Conservation (phyloP, 2,329 filamentous ascomycete species). For the Lecanicillium sp. region DNA sequence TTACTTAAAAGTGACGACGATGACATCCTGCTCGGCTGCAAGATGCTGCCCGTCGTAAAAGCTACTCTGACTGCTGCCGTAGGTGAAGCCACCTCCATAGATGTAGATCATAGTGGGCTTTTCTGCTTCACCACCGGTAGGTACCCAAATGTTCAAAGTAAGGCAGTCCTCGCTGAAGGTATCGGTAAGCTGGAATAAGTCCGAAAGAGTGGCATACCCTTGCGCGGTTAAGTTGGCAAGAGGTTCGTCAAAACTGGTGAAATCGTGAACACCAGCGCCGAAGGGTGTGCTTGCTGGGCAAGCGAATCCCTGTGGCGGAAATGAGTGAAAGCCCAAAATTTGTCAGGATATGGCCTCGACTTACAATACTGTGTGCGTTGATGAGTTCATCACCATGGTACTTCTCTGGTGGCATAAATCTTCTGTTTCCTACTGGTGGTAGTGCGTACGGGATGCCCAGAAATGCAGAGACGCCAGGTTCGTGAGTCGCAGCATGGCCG, state of each 20-base stretch:
- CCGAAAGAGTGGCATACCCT: background rate
- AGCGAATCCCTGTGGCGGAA: background rate
- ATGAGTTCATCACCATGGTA: background rate
- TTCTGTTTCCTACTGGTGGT: background rate
- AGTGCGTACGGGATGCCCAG: background rate
- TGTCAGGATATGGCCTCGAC: background rate
- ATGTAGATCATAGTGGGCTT: background rate
- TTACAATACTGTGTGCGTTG: background rate
- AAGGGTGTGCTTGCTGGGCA: background rate
- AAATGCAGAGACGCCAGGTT: background rate
- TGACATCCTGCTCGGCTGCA: too few species aligned
- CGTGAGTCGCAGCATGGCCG: background rate
- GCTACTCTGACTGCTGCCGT: too few species aligned
- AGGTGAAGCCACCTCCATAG: background rate
- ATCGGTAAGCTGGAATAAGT: background rate
- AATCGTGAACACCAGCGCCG: background rate
- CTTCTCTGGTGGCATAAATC: slow-evolving; percentile 1
- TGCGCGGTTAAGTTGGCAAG: background rate
- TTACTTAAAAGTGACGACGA: background rate
- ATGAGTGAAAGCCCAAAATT: background rate
- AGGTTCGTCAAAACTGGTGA: background rate
- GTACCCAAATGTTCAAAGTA: too few species aligned
- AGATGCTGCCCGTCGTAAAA: too few species aligned
- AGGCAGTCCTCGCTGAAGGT: background rate
- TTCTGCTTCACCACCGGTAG: background rate